Conservation (phyloP, 176 grass and related monocot genomes). For the Avena sativa region DNA sequence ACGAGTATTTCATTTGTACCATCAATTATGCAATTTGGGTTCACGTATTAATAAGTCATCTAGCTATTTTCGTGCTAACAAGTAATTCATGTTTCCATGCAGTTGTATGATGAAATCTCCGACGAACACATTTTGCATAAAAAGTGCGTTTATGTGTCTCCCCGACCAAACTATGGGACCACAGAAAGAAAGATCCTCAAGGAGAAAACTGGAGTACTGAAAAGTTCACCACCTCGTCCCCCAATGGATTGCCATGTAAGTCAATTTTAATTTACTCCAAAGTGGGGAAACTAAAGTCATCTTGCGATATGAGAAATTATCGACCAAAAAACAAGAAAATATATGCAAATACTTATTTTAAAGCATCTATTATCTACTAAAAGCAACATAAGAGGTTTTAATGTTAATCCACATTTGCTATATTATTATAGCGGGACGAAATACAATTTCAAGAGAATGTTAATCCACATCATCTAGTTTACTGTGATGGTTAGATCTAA, state of each 20-base stretch:
- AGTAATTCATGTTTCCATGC: constrained; percentile 15
- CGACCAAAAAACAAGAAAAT: too few species aligned
- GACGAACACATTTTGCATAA: constrained; percentile 39
- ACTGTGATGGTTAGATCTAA: too few species aligned
- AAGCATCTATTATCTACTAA: too few species aligned
- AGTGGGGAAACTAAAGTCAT: too few species aligned
- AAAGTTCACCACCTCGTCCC: constrained; percentile 38
- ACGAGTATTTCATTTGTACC: not conserved
- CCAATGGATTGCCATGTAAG: constrained; percentile 52
- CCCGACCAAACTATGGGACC: not conserved
- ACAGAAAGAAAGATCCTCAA: constrained; percentile 27
- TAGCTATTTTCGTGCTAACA: not conserved
- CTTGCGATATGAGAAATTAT: too few species aligned
- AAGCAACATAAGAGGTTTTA: too few species aligned
- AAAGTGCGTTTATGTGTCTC: constrained; percentile 39
- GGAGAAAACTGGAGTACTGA: constrained; percentile 13
- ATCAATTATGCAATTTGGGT: too few species aligned
- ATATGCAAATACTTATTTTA: too few species aligned
- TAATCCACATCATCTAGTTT: too few species aligned
- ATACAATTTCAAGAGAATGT: too few species aligned
- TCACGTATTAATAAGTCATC: not conserved
- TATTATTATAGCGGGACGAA: too few species aligned
- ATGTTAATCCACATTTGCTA: too few species aligned
- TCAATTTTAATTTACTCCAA: not conserved
- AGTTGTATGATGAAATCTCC: constrained; percentile 4